Percentiles rank a stretch among this genome's conserved stretches.
These are phyloP conservation scores for Neopestalotiopsis clavispora DNA, from an alignment of 2,329 filamentous ascomycete species.

Conservation along the genomic window DNA sequence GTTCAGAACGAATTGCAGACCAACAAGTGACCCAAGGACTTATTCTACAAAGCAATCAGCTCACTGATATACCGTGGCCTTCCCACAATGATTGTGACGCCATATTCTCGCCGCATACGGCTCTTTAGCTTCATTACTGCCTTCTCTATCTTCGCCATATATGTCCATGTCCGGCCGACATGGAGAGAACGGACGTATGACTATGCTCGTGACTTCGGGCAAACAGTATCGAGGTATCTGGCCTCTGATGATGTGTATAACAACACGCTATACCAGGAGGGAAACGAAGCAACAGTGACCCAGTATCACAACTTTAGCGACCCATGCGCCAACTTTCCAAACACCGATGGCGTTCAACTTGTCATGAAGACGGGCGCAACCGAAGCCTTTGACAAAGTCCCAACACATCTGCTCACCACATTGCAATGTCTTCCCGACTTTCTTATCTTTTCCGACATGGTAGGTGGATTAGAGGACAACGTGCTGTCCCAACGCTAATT, in stretches of 20 bases:
- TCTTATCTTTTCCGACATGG: constrained; percentile 63
- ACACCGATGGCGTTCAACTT: constrained; percentile 51
- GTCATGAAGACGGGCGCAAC: constrained; percentile 64
- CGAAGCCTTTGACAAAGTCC: constrained; percentile 55
- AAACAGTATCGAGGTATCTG: constrained; percentile 33
- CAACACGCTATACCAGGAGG: constrained; percentile 44
- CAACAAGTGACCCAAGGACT: neutral
- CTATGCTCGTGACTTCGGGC: constrained; percentile 35
- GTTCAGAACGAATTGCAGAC: neutral
- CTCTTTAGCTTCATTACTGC: constrained; percentile 31
- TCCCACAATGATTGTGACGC: constrained; percentile 33
- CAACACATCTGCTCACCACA: constrained; percentile 58
- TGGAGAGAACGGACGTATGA: constrained; percentile 32
- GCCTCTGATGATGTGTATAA: constrained; percentile 36
- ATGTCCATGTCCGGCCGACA: constrained; percentile 30
- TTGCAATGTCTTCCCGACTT: constrained; percentile 55
- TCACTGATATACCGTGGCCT: neutral
- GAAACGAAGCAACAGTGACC: constrained; percentile 38
- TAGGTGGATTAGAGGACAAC: constrained; percentile 23
- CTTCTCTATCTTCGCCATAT: constrained; percentile 29
- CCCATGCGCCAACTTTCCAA: constrained; percentile 42
- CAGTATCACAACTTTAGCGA: constrained; percentile 41
- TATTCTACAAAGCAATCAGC: neutral
- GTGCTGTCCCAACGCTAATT: constrained; percentile 9
- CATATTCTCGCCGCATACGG: constrained; percentile 34